Percentiles rank a stretch among this genome's conserved stretches.
Evolutionary conservation across 1,284 basidiomycete species (phyloP).

Genomic region (Heterobasidion parviporum): DNA sequence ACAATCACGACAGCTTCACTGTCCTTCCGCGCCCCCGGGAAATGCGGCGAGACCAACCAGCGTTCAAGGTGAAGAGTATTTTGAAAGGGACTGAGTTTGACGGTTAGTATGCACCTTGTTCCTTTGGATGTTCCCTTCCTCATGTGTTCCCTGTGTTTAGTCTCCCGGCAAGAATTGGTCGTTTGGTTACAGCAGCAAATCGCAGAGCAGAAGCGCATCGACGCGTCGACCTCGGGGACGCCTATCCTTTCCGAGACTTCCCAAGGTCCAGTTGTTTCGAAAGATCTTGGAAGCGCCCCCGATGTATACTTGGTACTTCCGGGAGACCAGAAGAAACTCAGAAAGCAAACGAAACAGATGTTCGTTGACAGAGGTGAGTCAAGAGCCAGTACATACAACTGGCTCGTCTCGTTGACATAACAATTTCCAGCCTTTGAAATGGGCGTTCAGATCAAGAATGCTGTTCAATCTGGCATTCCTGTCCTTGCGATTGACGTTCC

Average conservation of each 20-base stretch:
- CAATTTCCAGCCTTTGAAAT: conserved; percentile 50
- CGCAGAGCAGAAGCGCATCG: conserved; percentile 69
- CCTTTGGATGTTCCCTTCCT: conserved; percentile 1
- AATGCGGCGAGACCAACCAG: conserved; percentile 50
- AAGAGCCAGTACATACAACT: neutral
- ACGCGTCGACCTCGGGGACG: conserved; percentile 52
- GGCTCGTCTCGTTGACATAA: neutral
- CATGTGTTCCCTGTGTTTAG: conserved; percentile 22
- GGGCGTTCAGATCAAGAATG: conserved; percentile 42
- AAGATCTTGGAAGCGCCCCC: conserved; percentile 32
- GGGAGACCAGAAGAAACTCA: conserved; percentile 63
- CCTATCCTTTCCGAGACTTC: conserved; percentile 29
- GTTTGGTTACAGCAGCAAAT: conserved; percentile 68
- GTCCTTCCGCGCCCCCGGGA: conserved; percentile 58
- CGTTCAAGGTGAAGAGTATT: conserved; percentile 76
- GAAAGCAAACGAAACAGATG: conserved; percentile 63
- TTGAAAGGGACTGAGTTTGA: conserved; percentile 69
- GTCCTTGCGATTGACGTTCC: conserved; percentile 68
- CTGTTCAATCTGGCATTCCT: conserved; percentile 51
- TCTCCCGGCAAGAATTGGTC: conserved; percentile 64
- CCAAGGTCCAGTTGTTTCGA: conserved; percentile 23
- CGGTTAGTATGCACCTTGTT: conserved; percentile 29
- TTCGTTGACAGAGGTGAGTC: conserved; percentile 57
- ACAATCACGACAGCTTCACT: conserved; percentile 43
- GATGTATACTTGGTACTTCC: conserved; percentile 63